Evolutionary conservation across 192 early-diverging fungal genomes (phyloP), one percentile per base, ranked within the genome.

Genomic region (Jimgerdemannia lactiflua): DNA sequence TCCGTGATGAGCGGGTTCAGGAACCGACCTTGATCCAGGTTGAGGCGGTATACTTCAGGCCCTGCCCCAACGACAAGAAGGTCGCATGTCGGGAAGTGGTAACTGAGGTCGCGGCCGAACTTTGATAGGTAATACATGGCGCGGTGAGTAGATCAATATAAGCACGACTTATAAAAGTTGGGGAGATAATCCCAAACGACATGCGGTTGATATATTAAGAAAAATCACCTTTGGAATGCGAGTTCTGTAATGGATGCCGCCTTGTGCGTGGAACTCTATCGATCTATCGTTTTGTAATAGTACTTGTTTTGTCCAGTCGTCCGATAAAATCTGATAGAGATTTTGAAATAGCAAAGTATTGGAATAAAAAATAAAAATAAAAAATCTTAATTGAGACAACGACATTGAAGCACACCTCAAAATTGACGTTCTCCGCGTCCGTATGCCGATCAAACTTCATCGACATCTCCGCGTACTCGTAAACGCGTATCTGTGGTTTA

Each of bases 391-490:
- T 65, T 68, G 44, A 29, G 54, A 43, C 29, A 39, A 39, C 20
- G 29, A 67, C 9, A 43, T 11, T n/a, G 39, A 67, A 43, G 19
- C 20, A 40, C 54, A 49, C 75, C 71, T 82, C 77, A 85, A 95
- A 95, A 65, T 93, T 86, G 18, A 99, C 88, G 78, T 97, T 98
- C 77, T 99, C 98, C 8, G 90, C 83, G 74, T 99, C 94, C 1
- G 95, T 95, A 81, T 98, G 95, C 64, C 98, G 91, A 77, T 99
- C 97, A 81, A 99, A 98, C 83, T 99, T 99, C 94, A 99, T 96
- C 17, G 96, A 91, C 84, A 97, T 88, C 75, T 99, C 92, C 9
- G 90, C 77, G 76, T 93, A 95, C 66, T 99, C 98, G 73, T 86
- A 99, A 0, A 97, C 95, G 69, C 98, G 90, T 76, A 99, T 94